phyloP scores from a whole-genome alignment of 805 yeast genomes.

The Wickerhamiella occidentalis region DNA sequence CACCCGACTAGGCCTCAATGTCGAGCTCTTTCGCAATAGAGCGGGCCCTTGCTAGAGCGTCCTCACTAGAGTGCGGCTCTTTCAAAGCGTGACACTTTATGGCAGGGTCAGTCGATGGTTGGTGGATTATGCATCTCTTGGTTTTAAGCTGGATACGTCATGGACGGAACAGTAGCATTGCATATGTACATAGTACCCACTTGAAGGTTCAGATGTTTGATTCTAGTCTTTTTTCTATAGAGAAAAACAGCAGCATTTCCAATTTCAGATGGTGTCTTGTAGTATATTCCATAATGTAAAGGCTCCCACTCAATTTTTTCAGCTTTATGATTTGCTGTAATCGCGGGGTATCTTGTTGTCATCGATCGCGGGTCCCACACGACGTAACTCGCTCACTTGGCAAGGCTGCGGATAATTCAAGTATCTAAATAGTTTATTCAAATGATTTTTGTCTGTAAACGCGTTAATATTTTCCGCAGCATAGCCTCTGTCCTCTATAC shows the following conservation, averaged over 20 bases:
- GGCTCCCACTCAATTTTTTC: background rate
- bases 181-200: background rate
- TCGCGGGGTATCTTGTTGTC: background rate
- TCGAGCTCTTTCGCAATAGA: too few relatives aligned
- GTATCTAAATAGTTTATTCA: too few relatives aligned
- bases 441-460: too few relatives aligned
- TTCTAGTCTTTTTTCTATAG: too few relatives aligned
- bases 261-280: background rate
- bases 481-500: background rate
- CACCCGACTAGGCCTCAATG: too few relatives aligned
- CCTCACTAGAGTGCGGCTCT: too few relatives aligned
- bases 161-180: background rate
- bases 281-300: background rate
- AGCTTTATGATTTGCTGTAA: background rate
- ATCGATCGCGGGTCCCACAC: constrained; percentile 4
- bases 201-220: background rate
- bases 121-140: background rate
- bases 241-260: too few relatives aligned
- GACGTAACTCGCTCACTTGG: background rate
- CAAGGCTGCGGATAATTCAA: too few relatives aligned
- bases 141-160: background rate
- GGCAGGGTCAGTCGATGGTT: too few relatives aligned
- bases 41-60: too few relatives aligned
- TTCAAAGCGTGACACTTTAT: too few relatives aligned
- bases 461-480: too few relatives aligned